Conservation (phyloP, 305 asterid genomes). For the Solanum chacoense region DNA sequence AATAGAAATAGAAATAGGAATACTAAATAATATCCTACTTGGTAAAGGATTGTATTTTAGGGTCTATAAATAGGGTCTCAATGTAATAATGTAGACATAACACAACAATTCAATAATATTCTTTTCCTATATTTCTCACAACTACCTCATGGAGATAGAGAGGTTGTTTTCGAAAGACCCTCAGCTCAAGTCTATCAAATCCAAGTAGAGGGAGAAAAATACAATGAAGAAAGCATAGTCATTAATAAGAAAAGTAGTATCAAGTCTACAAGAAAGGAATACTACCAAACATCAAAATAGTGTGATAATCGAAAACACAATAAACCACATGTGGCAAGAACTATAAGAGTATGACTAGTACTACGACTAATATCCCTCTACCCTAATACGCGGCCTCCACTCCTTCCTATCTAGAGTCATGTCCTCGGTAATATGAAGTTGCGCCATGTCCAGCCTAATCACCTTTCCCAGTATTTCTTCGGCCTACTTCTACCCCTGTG, state of each 20-base stretch:
- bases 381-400: not conserved
- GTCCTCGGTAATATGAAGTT: not conserved
- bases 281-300: not conserved
- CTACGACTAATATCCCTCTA: not conserved
- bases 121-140: too few species aligned
- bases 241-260: not conserved
- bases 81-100: too few species aligned
- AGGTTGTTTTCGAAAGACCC: not conserved
- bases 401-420: not conserved
- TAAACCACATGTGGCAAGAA: not conserved
- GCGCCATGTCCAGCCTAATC: not conserved
- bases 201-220: not conserved
- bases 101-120: too few species aligned
- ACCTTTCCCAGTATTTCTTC: not conserved
- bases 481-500: not conserved
- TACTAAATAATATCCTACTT: too few species aligned
- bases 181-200: not conserved
- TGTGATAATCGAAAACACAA: not conserved
- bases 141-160: not conserved
- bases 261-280: not conserved
- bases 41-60: too few species aligned
- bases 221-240: not conserved
- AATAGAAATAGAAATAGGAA: too few species aligned
- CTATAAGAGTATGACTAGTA: not conserved
- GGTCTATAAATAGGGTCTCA: too few species aligned